Conservation (phyloP, 1,284 basidiomycete genomes). For the Peniophora sp. region DNA sequence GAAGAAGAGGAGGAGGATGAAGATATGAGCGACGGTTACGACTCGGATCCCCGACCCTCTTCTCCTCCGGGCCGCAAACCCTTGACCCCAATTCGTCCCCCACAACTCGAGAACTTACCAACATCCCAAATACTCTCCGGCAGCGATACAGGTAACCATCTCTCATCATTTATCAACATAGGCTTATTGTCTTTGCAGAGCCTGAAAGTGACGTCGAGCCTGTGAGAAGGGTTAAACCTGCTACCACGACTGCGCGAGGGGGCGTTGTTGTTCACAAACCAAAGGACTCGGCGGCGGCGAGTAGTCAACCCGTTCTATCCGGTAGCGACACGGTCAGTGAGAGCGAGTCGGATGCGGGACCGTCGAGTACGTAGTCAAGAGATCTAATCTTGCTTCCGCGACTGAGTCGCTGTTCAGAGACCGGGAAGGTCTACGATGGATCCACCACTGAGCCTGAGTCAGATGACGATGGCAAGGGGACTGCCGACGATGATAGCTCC, state of each 20-base stretch:
- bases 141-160: conserved; percentile 12
- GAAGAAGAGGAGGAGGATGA: conserved; percentile 8
- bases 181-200: no score
- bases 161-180: not conserved
- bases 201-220: conserved; percentile 8
- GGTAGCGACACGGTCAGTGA: not conserved
- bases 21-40: conserved; percentile 2
- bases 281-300: not conserved
- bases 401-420: no score
- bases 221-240: no score
- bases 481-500: not conserved
- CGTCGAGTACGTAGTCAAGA: not conserved
- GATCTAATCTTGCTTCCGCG: not conserved
- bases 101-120: not conserved
- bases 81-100: not conserved
- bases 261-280: no score
- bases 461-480: conserved; percentile 2
- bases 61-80: conserved; percentile 4
- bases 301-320: not conserved
- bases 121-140: not conserved
- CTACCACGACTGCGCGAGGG: no score
- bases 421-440: conserved; percentile 12
- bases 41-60: not conserved
- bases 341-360: no score
- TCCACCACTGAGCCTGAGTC: conserved; percentile 27